Percentiles rank a stretch among this genome's conserved stretches.
phyloP scores from a whole-genome alignment of 495 filamentous ascomycete genomes.

The Sabuloglossum arenarium region DNA sequence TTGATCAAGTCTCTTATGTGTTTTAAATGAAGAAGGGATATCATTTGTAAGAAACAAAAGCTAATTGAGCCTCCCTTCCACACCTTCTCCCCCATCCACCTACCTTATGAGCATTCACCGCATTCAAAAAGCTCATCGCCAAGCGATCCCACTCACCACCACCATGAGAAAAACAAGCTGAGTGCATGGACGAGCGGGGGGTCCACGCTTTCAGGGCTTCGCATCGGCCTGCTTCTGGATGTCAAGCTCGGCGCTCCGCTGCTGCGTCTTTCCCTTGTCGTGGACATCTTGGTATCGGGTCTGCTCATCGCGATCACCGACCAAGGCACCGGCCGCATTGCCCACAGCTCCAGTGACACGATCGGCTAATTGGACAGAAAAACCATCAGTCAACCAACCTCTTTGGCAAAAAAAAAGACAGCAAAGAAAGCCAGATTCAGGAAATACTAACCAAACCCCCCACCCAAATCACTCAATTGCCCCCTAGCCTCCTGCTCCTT shows the following conservation, averaged over 20 bases:
- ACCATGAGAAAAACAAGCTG: too few relatives aligned
- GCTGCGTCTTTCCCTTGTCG: slow-evolving; percentile 67
- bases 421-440: background rate
- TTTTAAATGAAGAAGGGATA: too few relatives aligned
- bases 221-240: slow-evolving; percentile 39
- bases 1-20: too few relatives aligned
- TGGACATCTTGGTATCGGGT: slow-evolving; percentile 41
- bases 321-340: slow-evolving; percentile 41
- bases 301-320: slow-evolving; percentile 46
- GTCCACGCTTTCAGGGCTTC: too few relatives aligned
- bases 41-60: background rate
- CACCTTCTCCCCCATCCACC: too few relatives aligned
- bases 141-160: too few relatives aligned
- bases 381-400: background rate
- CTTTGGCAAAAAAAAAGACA: background rate
- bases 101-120: too few relatives aligned
- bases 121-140: too few relatives aligned
- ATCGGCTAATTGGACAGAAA: slow-evolving; percentile 23
- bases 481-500: slow-evolving; percentile 69
- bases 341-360: slow-evolving; percentile 55
- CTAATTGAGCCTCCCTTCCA: too few relatives aligned
- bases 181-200: too few relatives aligned
- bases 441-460: slow-evolving; percentile 26
- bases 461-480: slow-evolving; percentile 55
- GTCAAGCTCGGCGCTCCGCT: slow-evolving; percentile 70